A percentile compares a stretch with the other conserved stretches of the same genome.
Conservation (phyloP, 306 rosid species). For the Purshia tridentata region DNA sequence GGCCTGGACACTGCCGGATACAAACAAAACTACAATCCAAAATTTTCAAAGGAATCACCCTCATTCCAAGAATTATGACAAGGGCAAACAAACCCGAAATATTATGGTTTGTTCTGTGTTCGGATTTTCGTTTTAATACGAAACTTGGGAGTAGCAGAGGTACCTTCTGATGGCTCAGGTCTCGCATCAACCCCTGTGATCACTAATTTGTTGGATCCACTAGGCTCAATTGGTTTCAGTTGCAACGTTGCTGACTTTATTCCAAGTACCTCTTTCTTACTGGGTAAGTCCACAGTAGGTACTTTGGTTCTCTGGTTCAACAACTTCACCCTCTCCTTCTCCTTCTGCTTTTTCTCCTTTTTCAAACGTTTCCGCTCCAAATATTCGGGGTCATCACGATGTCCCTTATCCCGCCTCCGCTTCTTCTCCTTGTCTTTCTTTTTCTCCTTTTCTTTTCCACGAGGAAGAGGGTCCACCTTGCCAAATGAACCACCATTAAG, state of each 20-base stretch:
- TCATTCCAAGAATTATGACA: neutral
- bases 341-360: constrained; percentile 76
- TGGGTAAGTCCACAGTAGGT: constrained; percentile 34
- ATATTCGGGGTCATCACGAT: constrained; percentile 64
- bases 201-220: constrained; percentile 47
- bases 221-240: constrained; percentile 51
- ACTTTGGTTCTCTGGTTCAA: constrained; percentile 29
- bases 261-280: constrained; percentile 46
- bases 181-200: constrained; percentile 34
- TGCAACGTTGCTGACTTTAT: constrained; percentile 28
- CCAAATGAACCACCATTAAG: constrained; percentile 43
- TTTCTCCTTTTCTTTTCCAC: constrained; percentile 51
- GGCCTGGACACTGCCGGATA: constrained; percentile 8
- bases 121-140: constrained; percentile 77
- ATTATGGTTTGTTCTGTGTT: constrained; percentile 44
- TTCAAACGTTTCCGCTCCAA: constrained; percentile 74
- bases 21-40: neutral
- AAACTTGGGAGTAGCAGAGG: constrained; percentile 61
- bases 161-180: constrained; percentile 58
- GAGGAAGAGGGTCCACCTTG: constrained; percentile 36
- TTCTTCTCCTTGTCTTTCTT: constrained; percentile 74
- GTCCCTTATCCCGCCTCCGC: constrained; percentile 68
- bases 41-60: neutral
- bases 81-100: constrained; percentile 11
- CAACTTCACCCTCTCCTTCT: constrained; percentile 71